Base-by-base conservation (phyloP, 257 asterid species). In the Phtheirospermum japonicum region DNA sequence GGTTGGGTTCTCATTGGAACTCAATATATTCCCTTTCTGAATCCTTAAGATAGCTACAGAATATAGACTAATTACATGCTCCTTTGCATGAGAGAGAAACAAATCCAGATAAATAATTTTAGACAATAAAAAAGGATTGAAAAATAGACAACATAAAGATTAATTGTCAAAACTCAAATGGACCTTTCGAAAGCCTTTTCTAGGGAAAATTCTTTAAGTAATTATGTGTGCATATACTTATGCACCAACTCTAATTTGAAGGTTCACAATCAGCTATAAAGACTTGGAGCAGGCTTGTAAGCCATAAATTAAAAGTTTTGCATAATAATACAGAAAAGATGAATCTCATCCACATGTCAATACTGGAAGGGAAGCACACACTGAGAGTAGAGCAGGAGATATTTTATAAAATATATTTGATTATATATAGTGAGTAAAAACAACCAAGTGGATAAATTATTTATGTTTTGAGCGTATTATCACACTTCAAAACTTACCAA, bases 401-500 rank as follows among this genome's bases (percentile, higher is more conserved):
- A 8, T 13, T 54, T 59, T 43, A 55, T 34, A n/a, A 26, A 13
- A 55, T 34, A n/a, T 16, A 13, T 16, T 42, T 17, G 49, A 32
- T 33, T n/a, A 57, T 4, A 17, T 57, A 6, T 57, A 39, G 65
- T 33, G 31, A 52, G 58, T 28, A 32, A 61, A 53, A 57, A 61
- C 46, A 61, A 60, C 28, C 48, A 42, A 49, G 16, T 0, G 33
- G 48, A 45, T 39, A 61, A 59, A 28, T 33, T 11, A 54, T 33
- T 57, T 14, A 52, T 61, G 53, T 6, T 46, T 67, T 34, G 49
- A 55, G 65, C 14, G 65, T 51, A 64, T 34, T 13, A 68, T 36
- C 71, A 71, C 55, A 65, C 43, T 63, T 58, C 56, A 40, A 65
- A 63, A 83, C 97, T 76, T 77, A 93, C 99, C 99, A 70, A 93